Evolutionary conservation across 1,139 yeast genomes (phyloP), one percentile per base, ranked within the genome.

Genomic region (Entelexis sorbosivorans): DNA sequence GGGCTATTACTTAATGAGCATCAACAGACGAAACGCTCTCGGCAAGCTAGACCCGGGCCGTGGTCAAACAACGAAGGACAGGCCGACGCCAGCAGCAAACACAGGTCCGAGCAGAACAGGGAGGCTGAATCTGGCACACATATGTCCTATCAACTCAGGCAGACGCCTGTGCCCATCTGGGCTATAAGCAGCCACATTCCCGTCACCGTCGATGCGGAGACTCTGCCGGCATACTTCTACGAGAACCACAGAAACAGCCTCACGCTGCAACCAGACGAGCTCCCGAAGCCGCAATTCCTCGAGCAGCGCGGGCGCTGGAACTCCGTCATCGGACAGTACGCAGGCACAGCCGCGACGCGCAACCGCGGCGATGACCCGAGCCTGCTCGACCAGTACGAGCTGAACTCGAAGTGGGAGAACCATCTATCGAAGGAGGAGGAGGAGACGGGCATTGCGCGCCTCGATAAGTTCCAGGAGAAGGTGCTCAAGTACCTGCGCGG

Each of bases 401-500:
- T 57, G 40, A 16, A 33, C n/a, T 44, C 39, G 17, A 50, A 52
- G 17, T 57, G 60, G 60, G 51, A 54, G 38, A 58, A 56, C 49
- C 33, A 40, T n/a, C 44, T 57, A 36, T 53, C 50, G 1, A 40
- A 49, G 20, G 32, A 33, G n/a, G 45, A 45, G 22, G 44, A 31
- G 14, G 17, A 29, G 29, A 32, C 40, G 3, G 47, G 45, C 8
- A 28, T 49, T 9, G 36, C 45, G 8, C 32, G 42, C 13, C 36
- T 52, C 28, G 51, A 56, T 5, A 26, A 42, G 20, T 17, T 51
- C 35, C 24, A 34, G 24, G 43, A 19, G 7, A 20, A 26, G 17
- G 32, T 51, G 36, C 29, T 49, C 26, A 54, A 54, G 36, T 50
- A 39, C 17, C 70, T 88, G 45, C 73, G 86, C 51, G 79, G 79